Conservation (phyloP, 164 flowering plant genomes). For the Akebia trifoliata region DNA sequence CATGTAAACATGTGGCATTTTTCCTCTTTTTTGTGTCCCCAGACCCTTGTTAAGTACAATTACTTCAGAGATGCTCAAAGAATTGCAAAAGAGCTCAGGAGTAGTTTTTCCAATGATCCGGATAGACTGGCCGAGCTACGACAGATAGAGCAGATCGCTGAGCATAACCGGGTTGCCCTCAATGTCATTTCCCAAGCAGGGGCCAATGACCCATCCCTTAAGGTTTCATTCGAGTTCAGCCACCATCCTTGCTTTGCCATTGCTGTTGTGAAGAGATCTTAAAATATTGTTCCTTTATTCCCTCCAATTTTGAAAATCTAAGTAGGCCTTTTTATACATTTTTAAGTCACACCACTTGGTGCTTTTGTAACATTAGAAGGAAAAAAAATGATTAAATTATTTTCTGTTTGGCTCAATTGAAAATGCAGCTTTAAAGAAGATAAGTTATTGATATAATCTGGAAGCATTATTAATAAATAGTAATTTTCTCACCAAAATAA, state of each 20-base stretch:
- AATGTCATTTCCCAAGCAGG: constrained; percentile 65
- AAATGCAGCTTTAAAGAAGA: neutral
- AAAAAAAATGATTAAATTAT: neutral
- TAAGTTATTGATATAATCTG: too few relatives aligned
- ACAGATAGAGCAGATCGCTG: constrained; percentile 82
- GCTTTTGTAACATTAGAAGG: constrained; percentile 12
- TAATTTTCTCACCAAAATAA: too few relatives aligned
- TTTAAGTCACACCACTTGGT: neutral
- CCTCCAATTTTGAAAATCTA: constrained; percentile 30
- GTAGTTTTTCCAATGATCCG: constrained; percentile 61
- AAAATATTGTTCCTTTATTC: constrained; percentile 11
- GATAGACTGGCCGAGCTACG: constrained; percentile 73
- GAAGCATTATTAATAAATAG: too few relatives aligned
- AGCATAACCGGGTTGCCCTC: constrained; percentile 75
- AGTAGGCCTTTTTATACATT: constrained; percentile 4
- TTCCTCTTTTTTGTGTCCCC: constrained; percentile 1
- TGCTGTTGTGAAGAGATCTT: constrained; percentile 82
- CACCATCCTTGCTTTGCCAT: constrained; percentile 81
- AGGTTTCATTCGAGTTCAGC: constrained; percentile 71
- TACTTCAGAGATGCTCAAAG: constrained; percentile 81
- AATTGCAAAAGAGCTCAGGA: constrained; percentile 74
- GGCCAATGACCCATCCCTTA: constrained; percentile 61
- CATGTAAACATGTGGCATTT: neutral
- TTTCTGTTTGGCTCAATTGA: neutral
- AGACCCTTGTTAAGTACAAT: constrained; percentile 62